Evolutionary conservation across 805 yeast genomes (phyloP), one percentile per base, ranked within the genome.

Genomic region (Metschnikowia baotianmanensis): DNA sequence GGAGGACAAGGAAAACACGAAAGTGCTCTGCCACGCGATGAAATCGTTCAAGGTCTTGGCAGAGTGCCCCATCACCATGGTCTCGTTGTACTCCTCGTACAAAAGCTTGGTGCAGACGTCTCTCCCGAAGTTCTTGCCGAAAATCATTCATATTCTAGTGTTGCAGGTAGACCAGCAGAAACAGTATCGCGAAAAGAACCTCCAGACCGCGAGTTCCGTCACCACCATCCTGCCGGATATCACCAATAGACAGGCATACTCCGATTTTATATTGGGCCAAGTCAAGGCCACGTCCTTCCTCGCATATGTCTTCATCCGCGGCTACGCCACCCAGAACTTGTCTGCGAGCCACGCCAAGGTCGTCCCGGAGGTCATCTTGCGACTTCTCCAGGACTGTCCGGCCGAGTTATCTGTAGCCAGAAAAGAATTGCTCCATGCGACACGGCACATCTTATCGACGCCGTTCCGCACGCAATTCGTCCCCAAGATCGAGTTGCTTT

Each of bases 1-100:
- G 5, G 48, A 41, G 21, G 47, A 44, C 21, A 53, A 58, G 32
- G 67, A 61, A 31, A 74, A 71, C 6, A 47, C 70, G 2, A 80
- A 80, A 43, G 67, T 74, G 2, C 69, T 89, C 39, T 74, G 75
- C 31, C 77, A 75, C 46, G 83, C 96, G 4, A 76, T 86, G 76
- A 72, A 61, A 48, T 89, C 97, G 1, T 91, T 93, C 72, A 90
- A 89, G 58, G 87, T 91, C 11, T 74, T 93, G 45, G 86, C 96
- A 0, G 99, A 93, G 61, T 90, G 98, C 58, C 99, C 99, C 8
- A 91, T 93, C 28, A 89, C 96, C 4, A 85, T 93, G 82, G 99
- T 93, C 3, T 80, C 96, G 6, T 69, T 95, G 38, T 88, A 87
- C 54, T 86, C 96, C 1, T 81, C 96, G 0, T 89, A 90, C 65